Evolutionary conservation across 352 stramenopile species (phyloP), one percentile per base, ranked within the genome.

Genomic region (Globisporangium yorkense): DNA sequence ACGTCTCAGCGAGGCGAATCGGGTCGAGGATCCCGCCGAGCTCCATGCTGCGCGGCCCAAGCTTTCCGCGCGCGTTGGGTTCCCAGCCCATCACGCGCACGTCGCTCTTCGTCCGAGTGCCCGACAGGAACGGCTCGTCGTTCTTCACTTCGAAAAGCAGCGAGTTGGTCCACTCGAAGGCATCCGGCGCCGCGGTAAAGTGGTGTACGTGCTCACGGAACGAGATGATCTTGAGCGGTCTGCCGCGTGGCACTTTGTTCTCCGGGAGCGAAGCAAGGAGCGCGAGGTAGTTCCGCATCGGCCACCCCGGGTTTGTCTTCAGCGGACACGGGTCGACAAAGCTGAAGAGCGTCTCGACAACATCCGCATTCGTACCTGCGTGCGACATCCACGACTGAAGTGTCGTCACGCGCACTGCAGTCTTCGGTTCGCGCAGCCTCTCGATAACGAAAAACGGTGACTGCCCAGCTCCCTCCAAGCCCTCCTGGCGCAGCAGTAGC

Each of bases 1-100:
- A 98, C 56, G 97, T 95, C 43, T 97, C 84, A 7, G 94, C 94
- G 20, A 99, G 83, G 31, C 95, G 89, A 9, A 90, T 79, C 52
- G 75, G 92, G 57, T 95, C 83, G 29, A 95, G 56, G 10, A 92
- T 74, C 2, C 73, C 66, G 3, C 68, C 66, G n/a, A 95, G 67
- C 44, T 93, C 76, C 77, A 93, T 90, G 29, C 81, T 65, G 13
- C 85, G 80, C 9, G 85, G 85, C 0, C 81, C 84, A 62, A 80
- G 72, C 61, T 93, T 91, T 7, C 80, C 78, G 4, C 80, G 80
- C 20, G 64, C 71, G 48, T 92, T 95, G 13, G 67, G 45, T 71
- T 95, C 85, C 85, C 85, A 95, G 1, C 85, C 85, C 3, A 88
- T 60, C 21, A 84, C 63, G 10, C 65, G 67, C 12, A 78, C 63